Base-by-base conservation (phyloP, 495 filamentous ascomycete genomes). In the Penicillium longicatenatum region DNA sequence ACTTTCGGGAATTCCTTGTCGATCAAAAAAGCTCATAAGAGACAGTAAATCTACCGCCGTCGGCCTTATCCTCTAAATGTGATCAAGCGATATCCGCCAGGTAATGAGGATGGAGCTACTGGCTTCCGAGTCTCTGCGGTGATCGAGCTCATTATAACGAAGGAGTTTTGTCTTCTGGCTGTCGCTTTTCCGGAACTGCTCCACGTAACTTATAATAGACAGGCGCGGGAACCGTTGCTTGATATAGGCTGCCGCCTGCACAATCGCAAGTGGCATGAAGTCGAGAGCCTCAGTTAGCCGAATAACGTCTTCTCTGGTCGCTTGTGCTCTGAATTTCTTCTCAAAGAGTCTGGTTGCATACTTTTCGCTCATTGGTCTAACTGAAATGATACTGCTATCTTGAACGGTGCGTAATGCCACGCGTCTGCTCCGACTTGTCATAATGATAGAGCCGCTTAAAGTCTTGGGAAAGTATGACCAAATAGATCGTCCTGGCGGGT, bases 331-430 rank as follows among this genome's bases (percentile, higher is more conserved):
- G 3, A 77, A 65, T 60, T 77, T 80, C 48, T 67, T 79, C 52
- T 70, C 50, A 45, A 81, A 61, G 16, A 82, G 70, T 30, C 44
- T 19, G 29, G 71, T 44, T 20, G 73, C 77, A 39, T 78, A 26
- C 11, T 16, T 29, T 33, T 52, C 22, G 14, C 63, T 41, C 71
- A 76, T 74, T 12, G 75, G 68, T 31, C 71, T 57, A 4, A 83
- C 64, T 42, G 12, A 6, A 30, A 81, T 69, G 14, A 81, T 71
- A 60, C 77, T 67, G 20, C 42, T 30, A 31, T 68, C 26, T 59
- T 70, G 67, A n/a, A 71, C 69, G 21, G 69, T 67, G 6, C 6
- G 50, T 20, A 65, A 52, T 3, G 66, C 69, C 1, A 50, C 66
- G 9, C 58, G 39, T 61, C 52, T 56, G 52, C 52, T 74, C 17